Conservation (phyloP, 208 protist species). For the Ichthyophonus hoferi region DNA sequence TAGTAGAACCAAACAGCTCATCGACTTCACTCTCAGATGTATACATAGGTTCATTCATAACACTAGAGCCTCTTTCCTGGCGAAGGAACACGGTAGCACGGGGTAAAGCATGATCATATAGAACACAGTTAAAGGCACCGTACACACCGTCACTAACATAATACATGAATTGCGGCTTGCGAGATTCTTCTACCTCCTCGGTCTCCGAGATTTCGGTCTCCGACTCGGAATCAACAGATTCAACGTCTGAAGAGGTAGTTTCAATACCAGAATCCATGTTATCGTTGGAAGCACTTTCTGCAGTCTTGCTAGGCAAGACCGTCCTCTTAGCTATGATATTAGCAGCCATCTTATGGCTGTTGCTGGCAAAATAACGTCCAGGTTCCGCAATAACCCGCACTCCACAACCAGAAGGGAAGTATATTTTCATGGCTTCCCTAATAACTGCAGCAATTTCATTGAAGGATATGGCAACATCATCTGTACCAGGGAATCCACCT, state of each 20-base stretch:
- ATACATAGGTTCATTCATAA: background rate
- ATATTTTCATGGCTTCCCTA: slow-evolving; percentile 48
- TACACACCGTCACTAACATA: slow-evolving; percentile 64
- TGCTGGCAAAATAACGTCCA: slow-evolving; percentile 67
- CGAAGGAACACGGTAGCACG: slow-evolving; percentile 21
- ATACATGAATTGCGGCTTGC: slow-evolving; percentile 43
- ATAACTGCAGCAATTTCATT: slow-evolving; percentile 56
- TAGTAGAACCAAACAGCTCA: slow-evolving; percentile 39
- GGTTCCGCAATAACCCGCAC: slow-evolving; percentile 77
- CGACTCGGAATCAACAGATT: background rate
- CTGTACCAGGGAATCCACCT: slow-evolving; percentile 70
- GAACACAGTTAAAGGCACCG: slow-evolving; percentile 75
- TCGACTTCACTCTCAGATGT: background rate
- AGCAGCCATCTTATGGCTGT: slow-evolving; percentile 50
- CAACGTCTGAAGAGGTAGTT: background rate
- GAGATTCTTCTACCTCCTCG: slow-evolving; percentile 32
- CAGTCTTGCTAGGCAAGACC: background rate
- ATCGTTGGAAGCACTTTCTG: background rate
- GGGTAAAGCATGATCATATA: slow-evolving; percentile 42
- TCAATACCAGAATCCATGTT: background rate
- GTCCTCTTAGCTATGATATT: slow-evolving; percentile 52
- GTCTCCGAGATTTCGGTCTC: background rate
- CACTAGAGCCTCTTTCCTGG: background rate
- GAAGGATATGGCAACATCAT: slow-evolving; percentile 56
- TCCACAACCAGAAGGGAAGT: slow-evolving; percentile 51